Evolutionary conservation across 1,139 yeast genomes (phyloP), one percentile per base, ranked within the genome.

Genomic region (Taphrina wiesneri): DNA sequence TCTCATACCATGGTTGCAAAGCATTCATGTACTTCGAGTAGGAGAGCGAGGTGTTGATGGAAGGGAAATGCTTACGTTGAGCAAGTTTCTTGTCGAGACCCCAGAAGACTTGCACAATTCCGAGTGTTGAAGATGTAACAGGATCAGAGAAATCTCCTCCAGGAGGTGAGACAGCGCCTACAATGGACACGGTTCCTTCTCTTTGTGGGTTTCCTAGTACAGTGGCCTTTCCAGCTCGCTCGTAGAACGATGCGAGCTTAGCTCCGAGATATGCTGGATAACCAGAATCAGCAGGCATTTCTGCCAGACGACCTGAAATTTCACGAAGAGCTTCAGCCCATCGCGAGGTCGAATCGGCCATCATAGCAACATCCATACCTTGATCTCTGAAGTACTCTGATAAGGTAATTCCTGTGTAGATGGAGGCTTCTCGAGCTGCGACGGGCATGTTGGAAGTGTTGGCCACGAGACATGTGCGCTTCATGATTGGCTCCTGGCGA

Each of bases 111-210:
- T 93, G 99, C 43, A 99, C 95, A 74, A 93, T 93, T 87, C 97
- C 97, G 75, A 93, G 85, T 56, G 99, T 93, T 13, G 99, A 85
- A 41, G 98, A 93, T 46, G 99, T 93, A 73, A 93, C 99, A 54
- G 99, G 99, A 81, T 93, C 99, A 23, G 99, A 93, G 86, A 93
- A 92, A 83, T 93, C 99, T 87, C 99, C 99, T 86, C 99, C 99
- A 68, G 99, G 98, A 73, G 99, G 99, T 7, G 98, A 92, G 59
- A 93, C 99, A 73, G 99, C 99, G 69, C 99, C 99, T 75, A 93
- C 99, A 78, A 93, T 93, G 30, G 99, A 93, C 71, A 93, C 99
- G 45, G 98, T 92, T 70, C 99, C 99, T 72, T 85, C 76, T 82
- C 99, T 90, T 73, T 90, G 88, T 70, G 99, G 99, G 70, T 96